phyloP scores from a whole-genome alignment of 768 basidiomycete species.

The Auricularia sp. region DNA sequence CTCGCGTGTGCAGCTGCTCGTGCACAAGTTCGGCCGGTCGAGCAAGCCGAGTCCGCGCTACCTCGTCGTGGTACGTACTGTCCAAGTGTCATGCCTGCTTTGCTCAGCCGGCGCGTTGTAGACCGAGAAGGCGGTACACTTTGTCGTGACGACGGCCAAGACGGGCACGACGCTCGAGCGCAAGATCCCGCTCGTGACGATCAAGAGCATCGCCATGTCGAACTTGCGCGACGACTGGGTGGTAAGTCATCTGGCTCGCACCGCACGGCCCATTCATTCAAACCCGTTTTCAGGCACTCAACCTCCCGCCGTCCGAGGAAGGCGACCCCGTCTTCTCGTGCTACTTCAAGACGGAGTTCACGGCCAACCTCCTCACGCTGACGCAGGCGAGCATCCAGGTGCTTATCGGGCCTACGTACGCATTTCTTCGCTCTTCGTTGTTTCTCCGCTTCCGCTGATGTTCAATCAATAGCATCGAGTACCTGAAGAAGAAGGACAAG shows the following conservation, averaged over 20 bases:
- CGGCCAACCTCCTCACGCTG: constrained; percentile 67
- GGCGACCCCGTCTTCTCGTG: constrained; percentile 90
- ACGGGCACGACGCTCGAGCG: constrained; percentile 70
- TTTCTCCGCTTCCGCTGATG: no score
- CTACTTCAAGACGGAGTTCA: constrained; percentile 92
- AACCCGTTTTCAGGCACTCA: constrained; percentile 47
- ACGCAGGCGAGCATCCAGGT: constrained; percentile 70
- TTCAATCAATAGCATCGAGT: constrained; percentile 51
- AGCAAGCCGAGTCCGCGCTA: constrained; percentile 89
- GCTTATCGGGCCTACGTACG: constrained; percentile 68
- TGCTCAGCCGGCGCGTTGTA: constrained; percentile 19
- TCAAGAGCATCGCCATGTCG: constrained; percentile 79
- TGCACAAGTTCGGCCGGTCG: constrained; percentile 76
- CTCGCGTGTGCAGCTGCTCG: constrained; percentile 65
- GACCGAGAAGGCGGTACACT: constrained; percentile 80
- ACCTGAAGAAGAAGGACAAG: constrained; percentile 97
- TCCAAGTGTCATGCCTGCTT: background rate
- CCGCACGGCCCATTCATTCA: background rate
- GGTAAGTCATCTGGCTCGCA: constrained; percentile 32
- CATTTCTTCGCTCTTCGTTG: background rate
- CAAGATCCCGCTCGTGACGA: constrained; percentile 81
- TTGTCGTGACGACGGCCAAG: constrained; percentile 51
- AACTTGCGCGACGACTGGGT: constrained; percentile 92
- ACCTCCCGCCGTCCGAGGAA: constrained; percentile 73
- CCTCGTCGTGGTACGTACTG: constrained; percentile 65